Conservation (phyloP, 139 green algal species). For the Coelastrella sp. region DNA sequence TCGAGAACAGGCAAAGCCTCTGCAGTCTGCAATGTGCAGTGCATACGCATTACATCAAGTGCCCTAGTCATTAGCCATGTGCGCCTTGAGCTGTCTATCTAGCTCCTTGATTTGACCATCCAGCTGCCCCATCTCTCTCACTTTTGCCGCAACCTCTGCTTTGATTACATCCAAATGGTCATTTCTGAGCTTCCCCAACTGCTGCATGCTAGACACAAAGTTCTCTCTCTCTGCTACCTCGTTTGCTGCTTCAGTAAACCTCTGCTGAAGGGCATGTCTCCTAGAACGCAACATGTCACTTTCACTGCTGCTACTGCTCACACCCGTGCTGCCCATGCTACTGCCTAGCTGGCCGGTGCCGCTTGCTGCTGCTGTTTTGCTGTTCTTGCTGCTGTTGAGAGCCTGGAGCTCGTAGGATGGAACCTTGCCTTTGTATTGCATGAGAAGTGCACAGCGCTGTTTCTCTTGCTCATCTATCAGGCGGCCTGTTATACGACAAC, state of each 20-base stretch:
- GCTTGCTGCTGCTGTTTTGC: neutral
- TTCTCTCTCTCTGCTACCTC: slow-evolving; percentile 19
- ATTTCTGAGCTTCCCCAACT: neutral
- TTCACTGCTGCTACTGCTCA: neutral
- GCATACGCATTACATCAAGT: neutral
- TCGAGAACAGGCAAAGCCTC: too few relatives aligned
- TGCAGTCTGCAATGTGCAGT: neutral
- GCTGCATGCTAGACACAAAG: slow-evolving; percentile 21
- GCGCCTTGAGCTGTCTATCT: neutral
- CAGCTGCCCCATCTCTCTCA: slow-evolving; percentile 15
- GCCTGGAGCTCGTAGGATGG: neutral
- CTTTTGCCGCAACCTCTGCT: neutral
- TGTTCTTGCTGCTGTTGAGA: neutral
- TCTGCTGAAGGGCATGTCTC: neutral
- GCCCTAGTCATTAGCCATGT: neutral
- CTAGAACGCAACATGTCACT: neutral
- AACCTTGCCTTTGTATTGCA: slow-evolving; percentile 21
- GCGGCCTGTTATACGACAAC: neutral
- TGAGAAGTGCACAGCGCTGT: slow-evolving; percentile 25
- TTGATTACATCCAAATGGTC: neutral
- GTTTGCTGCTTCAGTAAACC: neutral
- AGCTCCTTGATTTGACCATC: slow-evolving; percentile 21
- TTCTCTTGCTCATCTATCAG: slow-evolving; percentile 28
- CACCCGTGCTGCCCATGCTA: neutral
- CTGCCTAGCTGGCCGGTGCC: neutral